phyloP scores from a whole-genome alignment of 2,329 filamentous ascomycete species.

The Paecilomyces sp. region DNA sequence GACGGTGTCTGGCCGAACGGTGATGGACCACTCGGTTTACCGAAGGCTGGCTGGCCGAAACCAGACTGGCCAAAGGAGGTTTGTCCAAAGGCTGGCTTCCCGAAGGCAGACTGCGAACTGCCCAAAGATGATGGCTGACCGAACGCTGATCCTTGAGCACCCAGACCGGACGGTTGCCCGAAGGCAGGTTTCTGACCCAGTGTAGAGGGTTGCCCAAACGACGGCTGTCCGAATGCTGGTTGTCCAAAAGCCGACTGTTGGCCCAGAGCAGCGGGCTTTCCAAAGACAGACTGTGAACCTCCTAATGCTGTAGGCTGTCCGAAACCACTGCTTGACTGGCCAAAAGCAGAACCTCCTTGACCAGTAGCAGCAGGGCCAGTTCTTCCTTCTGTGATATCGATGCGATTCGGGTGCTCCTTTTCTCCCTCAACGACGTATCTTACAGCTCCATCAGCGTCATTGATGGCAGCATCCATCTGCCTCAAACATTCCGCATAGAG shows the following conservation, averaged over 20 bases:
- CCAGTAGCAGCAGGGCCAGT: constrained; percentile 19
- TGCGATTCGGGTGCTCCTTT: constrained; percentile 68
- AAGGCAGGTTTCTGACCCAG: constrained; percentile 30
- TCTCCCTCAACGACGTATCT: constrained; percentile 60
- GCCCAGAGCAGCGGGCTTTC: constrained; percentile 16
- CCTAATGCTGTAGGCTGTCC: constrained; percentile 21
- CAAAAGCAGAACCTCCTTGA: constrained; percentile 19
- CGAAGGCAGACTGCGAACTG: constrained; percentile 20
- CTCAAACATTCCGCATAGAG: constrained; percentile 59
- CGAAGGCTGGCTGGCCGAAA: constrained; percentile 5
- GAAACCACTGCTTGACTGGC: constrained; percentile 23
- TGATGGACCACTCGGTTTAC: constrained; percentile 9
- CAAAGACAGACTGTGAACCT: constrained; percentile 13
- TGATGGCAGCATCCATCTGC: constrained; percentile 65
- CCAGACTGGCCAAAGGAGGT: constrained; percentile 5
- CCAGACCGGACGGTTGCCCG: constrained; percentile 13
- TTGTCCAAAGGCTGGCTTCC: constrained; percentile 30
- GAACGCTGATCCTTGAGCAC: constrained; percentile 2
- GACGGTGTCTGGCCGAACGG: constrained; percentile 28
- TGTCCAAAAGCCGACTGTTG: constrained; percentile 31
- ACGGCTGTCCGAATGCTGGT: constrained; percentile 18
- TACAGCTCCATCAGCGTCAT: constrained; percentile 64
- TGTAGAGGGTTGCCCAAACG: constrained; percentile 16
- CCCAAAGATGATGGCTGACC: constrained; percentile 17
- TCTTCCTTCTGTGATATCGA: constrained; percentile 43